Evolutionary conservation across 1,284 basidiomycete species (phyloP), one percentile per base, ranked within the genome.

Genomic region (Inonotus obliquus): DNA sequence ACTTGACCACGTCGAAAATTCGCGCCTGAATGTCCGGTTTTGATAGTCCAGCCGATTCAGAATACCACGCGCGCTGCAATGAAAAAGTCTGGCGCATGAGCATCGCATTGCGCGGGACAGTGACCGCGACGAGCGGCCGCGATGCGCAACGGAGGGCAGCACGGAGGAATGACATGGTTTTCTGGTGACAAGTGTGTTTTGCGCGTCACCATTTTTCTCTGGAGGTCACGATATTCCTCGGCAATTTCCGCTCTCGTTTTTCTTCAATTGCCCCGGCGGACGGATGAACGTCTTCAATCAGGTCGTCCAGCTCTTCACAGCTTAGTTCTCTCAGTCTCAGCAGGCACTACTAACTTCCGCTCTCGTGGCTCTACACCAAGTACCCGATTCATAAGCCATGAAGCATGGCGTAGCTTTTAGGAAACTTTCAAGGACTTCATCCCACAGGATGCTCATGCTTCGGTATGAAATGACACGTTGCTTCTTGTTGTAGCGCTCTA

Each of bases 341-440:
- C 37, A 4, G 4, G 41, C 41, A 21, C 21, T 21, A 45, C 41
- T 45, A 4, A 13, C 41, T 45, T 17, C 41, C 41, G 14, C 4
- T 45, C 41, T 14, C 5, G 4, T 45, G 41, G 4, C 41, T 13
- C 4, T 45, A 21, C 47, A 23, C 47, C 19, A 23, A 21, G 19
- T 23, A 7, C 9, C n/a, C 47, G 47, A 32, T n/a, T 35, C 14
- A 29, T 27, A 29, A 21, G 32, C 14, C 21, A 95, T 95, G 92
- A 94, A 94, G 80, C 93, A 96, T 85, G 92, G 93, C 59, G 80
- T 92, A 64, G 92, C 92, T 51, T 91, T 94, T 73, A 83, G 92
- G 70, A 94, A 94, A 71, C 85, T 96, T 71, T 92, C 90, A 72
- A 83, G 92, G 75, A 91, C 91, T 44, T 87, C 91, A 61, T 91